Evolutionary conservation across 257 asterid genomes (phyloP), one percentile per base, ranked within the genome.

Genomic region (Rauvolfia tetraphylla): DNA sequence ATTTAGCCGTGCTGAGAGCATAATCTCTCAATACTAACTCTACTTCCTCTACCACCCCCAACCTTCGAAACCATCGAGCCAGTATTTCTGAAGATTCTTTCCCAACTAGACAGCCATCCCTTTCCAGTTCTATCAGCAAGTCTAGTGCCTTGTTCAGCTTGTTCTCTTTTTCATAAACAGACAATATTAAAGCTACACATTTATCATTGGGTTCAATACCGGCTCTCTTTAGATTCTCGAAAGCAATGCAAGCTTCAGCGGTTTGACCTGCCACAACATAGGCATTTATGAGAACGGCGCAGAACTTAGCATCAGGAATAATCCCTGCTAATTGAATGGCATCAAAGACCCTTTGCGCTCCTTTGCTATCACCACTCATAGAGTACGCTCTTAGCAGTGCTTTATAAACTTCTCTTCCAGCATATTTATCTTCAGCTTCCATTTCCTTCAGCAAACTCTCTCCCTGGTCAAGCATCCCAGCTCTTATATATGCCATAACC

Each of bases 401-500:
- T 75, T 95, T 95, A 66, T 90, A 92, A 49, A 95, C 95, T 90
- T 95, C 99, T 76, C 88, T 87, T 38, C 89, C 95, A 0, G 98
- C 98, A 53, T 88, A 87, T 25, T 82, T 75, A 56, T 90, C 92
- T 83, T 78, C 87, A 27, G 84, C 86, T 72, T 89, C 96, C 95
- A 91, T 90, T 86, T 90, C 98, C 76, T 61, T 81, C 1, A 95
- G 80, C 84, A 92, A 53, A 23, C 44, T 72, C 81, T 95, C 98
- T 22, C 85, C 98, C 29, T 73, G 39, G 36, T 80, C 49, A 39
- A 87, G 88, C 86, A 76, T 85, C 71, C 88, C 95, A 11, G 92
- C 97, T 78, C 99, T 86, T 33, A 91, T 80, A 25, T 92, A 89
- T 72, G 99, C 97, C 99, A 95, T 95, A 80, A 91, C 77, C 83